Percentiles rank a stretch among this genome's conserved stretches.
Evolutionary conservation across 495 filamentous ascomycete genomes (phyloP).

Genomic region (Margaritispora aquatica): DNA sequence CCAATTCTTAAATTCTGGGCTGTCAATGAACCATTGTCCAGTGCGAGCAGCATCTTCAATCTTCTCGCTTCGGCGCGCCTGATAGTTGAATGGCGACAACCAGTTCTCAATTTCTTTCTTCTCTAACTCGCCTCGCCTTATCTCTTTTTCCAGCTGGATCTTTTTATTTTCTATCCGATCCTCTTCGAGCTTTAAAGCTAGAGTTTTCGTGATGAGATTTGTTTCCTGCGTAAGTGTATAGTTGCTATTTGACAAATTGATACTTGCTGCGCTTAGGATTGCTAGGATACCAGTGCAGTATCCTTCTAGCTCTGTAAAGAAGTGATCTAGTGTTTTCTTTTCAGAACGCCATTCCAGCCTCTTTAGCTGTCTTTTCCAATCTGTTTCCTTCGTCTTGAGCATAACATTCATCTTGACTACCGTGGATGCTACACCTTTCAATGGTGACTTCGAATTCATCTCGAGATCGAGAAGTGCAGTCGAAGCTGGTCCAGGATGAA

Average conservation of each 20-base stretch:
- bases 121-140: too few species aligned
- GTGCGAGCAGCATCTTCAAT: conserved; percentile 4
- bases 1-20: conserved; percentile 22
- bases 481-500: background rate
- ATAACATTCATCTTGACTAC: conserved; percentile 1
- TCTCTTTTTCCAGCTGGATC: background rate
- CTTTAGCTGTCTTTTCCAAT: background rate
- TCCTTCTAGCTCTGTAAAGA: background rate
- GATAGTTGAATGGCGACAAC: conserved; percentile 15
- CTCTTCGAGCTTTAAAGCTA: background rate
- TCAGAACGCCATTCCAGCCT: conserved; percentile 11
- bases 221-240: background rate
- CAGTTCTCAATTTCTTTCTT: conserved; percentile 13
- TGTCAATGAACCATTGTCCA: conserved; percentile 13
- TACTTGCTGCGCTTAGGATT: background rate
- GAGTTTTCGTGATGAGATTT: background rate
- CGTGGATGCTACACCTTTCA: background rate
- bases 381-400: background rate
- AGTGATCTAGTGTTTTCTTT: conserved; percentile 4
- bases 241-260: background rate
- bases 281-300: conserved; percentile 2
- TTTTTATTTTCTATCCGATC: background rate
- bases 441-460: conserved; percentile 1
- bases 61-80: conserved; percentile 11
- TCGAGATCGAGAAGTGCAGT: background rate